These are phyloP conservation scores for Amorphotheca resinae DNA, from an alignment of 495 filamentous ascomycete species.

Conservation along the genomic window DNA sequence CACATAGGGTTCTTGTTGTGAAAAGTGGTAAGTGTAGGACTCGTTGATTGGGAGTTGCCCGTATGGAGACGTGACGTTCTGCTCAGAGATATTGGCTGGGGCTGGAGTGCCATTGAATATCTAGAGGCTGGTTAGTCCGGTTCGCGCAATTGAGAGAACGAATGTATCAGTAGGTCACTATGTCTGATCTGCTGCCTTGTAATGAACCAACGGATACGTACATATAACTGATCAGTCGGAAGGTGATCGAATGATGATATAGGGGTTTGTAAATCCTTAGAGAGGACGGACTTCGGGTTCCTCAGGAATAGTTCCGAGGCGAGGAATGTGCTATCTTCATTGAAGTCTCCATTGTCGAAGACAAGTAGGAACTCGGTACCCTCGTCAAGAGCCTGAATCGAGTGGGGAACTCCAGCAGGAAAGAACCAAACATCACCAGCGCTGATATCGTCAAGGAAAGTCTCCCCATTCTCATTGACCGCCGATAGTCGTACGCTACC, in stretches of 20 bases:
- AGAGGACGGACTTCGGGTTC: slow-evolving; percentile 45
- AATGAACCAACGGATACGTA: too few species aligned
- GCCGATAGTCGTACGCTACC: slow-evolving; percentile 49
- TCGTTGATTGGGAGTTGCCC: slow-evolving; percentile 38
- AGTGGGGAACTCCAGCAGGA: slow-evolving; percentile 46
- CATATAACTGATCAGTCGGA: slow-evolving; percentile 43
- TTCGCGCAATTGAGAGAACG: too few species aligned
- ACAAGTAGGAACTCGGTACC: slow-evolving; percentile 60
- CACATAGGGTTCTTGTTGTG: slow-evolving; percentile 44
- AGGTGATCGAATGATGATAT: slow-evolving; percentile 43
- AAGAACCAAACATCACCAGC: slow-evolving; percentile 51
- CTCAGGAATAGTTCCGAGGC: slow-evolving; percentile 44
- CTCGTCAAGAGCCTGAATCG: slow-evolving; percentile 50
- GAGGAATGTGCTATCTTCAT: slow-evolving; percentile 57
- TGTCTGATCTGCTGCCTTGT: too few species aligned
- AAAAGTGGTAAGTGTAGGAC: slow-evolving; percentile 60
- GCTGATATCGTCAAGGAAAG: slow-evolving; percentile 52
- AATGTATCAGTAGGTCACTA: too few species aligned
- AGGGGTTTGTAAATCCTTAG: slow-evolving; percentile 48
- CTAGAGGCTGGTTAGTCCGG: too few species aligned
- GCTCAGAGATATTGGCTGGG: slow-evolving; percentile 43
- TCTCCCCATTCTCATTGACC: slow-evolving; percentile 49
- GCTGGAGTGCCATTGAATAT: slow-evolving; percentile 57
- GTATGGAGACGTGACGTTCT: slow-evolving; percentile 46
- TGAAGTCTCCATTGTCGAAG: slow-evolving; percentile 59